phyloP scores from a whole-genome alignment of 2,329 filamentous ascomycete species.

The Mycosphaerella sp. region DNA sequence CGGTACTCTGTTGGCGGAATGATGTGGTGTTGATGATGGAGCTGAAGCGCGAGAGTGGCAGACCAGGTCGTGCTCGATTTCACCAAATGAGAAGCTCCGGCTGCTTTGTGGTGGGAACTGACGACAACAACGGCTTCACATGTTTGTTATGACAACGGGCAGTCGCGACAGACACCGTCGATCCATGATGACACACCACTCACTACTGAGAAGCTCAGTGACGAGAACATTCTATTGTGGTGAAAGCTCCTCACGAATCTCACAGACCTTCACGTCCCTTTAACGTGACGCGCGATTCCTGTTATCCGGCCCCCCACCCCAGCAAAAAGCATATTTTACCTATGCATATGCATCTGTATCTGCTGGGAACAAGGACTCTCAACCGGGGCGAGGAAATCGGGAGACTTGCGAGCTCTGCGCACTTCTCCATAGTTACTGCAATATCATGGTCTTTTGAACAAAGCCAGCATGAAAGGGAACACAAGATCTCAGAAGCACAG shows the following conservation, averaged over 20 bases:
- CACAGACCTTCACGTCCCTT: conserved; percentile 3
- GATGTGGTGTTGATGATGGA: too few species aligned
- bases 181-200: too few species aligned
- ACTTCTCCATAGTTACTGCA: too few species aligned
- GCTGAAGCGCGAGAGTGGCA: too few species aligned
- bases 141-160: background rate
- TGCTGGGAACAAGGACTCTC: too few species aligned
- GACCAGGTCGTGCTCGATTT: background rate
- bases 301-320: conserved; percentile 2
- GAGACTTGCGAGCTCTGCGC: too few species aligned
- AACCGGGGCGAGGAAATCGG: too few species aligned
- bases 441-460: too few species aligned
- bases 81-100: background rate
- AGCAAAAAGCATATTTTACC: background rate
- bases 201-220: background rate
- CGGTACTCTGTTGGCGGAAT: too few species aligned
- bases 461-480: too few species aligned
- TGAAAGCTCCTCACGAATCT: background rate
- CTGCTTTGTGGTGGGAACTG: background rate
- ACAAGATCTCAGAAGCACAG: too few species aligned
- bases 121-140: background rate
- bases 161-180: background rate
- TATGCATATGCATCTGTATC: background rate
- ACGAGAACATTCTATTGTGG: background rate
- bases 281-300: background rate